Conservation (phyloP, 2,329 filamentous ascomycete species). For the Sclerotinia glacialis region DNA sequence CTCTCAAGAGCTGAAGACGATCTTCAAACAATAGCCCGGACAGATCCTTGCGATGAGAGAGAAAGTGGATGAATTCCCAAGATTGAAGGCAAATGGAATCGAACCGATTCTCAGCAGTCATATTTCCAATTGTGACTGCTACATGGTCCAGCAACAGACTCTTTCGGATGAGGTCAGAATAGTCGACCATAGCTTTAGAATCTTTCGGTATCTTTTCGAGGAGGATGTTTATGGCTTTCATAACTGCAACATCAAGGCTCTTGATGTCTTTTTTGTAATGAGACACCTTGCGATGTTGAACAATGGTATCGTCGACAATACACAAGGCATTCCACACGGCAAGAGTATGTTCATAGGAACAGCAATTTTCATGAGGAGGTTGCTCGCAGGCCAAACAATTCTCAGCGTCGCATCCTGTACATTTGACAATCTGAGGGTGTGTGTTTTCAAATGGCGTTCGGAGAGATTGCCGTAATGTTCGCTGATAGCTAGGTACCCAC, state of each 20-base stretch:
- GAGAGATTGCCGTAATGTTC: background rate
- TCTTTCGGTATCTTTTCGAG: background rate
- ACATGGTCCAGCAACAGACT: conserved; percentile 1
- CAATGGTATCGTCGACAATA: background rate
- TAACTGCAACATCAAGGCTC: background rate
- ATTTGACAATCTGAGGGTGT: background rate
- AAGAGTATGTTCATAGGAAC: background rate
- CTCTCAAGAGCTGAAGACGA: background rate
- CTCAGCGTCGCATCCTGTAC: background rate
- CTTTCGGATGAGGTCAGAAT: background rate
- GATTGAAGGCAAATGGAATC: background rate
- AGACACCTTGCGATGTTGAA: background rate
- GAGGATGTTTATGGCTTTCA: background rate
- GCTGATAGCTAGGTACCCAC: conserved; percentile 3
- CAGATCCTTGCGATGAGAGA: background rate
- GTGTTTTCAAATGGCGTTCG: background rate
- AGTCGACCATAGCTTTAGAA: background rate
- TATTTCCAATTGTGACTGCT: background rate
- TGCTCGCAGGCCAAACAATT: conserved; percentile 2
- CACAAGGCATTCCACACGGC: conserved; percentile 7
- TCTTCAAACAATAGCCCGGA: background rate
- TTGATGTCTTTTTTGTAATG: background rate
- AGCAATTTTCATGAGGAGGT: background rate
- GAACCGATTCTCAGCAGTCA: background rate
- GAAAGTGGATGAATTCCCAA: background rate